phyloP scores from a whole-genome alignment of 331 rosid species.

The Pyrus hybrid region DNA sequence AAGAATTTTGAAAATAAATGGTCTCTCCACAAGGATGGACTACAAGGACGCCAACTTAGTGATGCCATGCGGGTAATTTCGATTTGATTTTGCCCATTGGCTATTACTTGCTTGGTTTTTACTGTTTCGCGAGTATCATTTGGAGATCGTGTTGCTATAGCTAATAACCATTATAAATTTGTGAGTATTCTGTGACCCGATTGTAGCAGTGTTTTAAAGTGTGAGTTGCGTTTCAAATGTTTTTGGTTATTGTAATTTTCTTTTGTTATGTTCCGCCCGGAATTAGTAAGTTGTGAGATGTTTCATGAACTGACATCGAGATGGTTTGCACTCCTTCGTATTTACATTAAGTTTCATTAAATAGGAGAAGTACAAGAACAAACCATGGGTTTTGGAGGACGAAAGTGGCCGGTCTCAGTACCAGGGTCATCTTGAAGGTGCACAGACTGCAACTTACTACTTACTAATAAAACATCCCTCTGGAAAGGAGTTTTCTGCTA shows the following conservation, averaged over 20 bases:
- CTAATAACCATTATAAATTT: not conserved
- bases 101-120: not conserved
- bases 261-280: not conserved
- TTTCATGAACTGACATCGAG: not conserved
- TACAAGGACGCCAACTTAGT: conserved; percentile 72
- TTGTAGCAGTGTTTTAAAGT: not conserved
- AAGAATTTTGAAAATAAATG: conserved; percentile 84
- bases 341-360: not conserved
- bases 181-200: not conserved
- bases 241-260: not conserved
- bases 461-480: conserved; percentile 57
- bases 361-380: conserved; percentile 91
- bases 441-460: conserved; percentile 91
- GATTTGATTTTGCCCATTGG: not conserved
- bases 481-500: conserved; percentile 86
- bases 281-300: not conserved
- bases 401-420: conserved; percentile 87
- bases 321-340: not conserved
- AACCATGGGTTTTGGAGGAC: conserved; percentile 96
- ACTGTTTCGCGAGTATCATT: not conserved
- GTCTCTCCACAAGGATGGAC: conserved; percentile 80
- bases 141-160: not conserved
- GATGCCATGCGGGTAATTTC: conserved; percentile 76
- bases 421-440: conserved; percentile 95
- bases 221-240: not conserved